Conservation (phyloP, 768 basidiomycete genomes). For the Amanita rubescens region DNA sequence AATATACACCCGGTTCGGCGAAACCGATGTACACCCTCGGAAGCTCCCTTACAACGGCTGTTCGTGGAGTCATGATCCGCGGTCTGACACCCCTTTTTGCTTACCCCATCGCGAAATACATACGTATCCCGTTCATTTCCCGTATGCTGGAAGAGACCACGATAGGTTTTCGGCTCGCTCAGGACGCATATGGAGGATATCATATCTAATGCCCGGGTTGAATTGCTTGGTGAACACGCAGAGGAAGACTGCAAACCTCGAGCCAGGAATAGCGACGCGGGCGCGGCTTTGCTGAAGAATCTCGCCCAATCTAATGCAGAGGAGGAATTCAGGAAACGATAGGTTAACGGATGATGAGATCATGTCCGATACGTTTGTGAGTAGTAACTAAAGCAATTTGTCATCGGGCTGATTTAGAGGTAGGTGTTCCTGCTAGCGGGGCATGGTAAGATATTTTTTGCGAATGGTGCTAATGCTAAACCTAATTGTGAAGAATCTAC, state of each 20-base stretch:
- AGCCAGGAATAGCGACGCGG: no score
- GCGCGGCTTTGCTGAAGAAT: no score
- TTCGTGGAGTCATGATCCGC: constrained; percentile 15
- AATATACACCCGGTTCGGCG: no score
- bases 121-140: constrained; percentile 17
- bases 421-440: constrained; percentile 44
- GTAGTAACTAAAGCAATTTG: neutral
- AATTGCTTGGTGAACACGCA: neutral
- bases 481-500: constrained; percentile 32
- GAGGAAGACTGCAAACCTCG: no score
- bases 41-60: neutral
- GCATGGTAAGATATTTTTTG: constrained; percentile 31
- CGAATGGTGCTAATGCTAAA: neutral
- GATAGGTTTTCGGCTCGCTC: constrained; percentile 15
- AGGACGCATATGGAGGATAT: constrained; percentile 26
- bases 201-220: constrained; percentile 17
- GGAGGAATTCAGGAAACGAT: constrained; percentile 22
- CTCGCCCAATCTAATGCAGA: constrained; percentile 38
- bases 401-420: no score
- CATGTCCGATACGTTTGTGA: no score
- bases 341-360: neutral
- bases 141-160: constrained; percentile 1
- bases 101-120: no score
- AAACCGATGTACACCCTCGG: constrained; percentile 22
- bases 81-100: no score